phyloP scores from a whole-genome alignment of 2,329 filamentous ascomycete species.

The Xylariomycetidae sp. region DNA sequence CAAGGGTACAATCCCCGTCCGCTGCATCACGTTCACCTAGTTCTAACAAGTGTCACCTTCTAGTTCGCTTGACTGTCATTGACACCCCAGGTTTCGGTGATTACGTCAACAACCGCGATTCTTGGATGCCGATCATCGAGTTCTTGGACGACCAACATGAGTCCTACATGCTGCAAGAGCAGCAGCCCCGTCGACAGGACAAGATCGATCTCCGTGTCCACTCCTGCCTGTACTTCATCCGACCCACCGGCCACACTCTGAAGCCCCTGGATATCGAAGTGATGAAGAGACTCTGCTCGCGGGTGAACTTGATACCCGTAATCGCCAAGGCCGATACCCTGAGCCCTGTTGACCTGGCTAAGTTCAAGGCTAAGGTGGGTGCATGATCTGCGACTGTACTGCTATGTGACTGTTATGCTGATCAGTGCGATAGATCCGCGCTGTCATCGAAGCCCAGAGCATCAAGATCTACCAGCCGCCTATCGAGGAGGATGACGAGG shows the following conservation, averaged over 20 bases:
- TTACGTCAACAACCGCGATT: conserved; percentile 99
- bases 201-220: conserved; percentile 99
- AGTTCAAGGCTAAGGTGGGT: conserved; percentile 90
- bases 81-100: conserved; percentile 98
- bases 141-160: conserved; percentile 99
- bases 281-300: conserved; percentile 97
- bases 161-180: conserved; percentile 99
- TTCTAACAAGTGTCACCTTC: conserved; percentile 11
- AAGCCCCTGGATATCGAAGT: conserved; percentile 99
- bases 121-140: conserved; percentile 99
- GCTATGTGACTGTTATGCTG: neutral
- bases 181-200: conserved; percentile 94
- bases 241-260: conserved; percentile 94
- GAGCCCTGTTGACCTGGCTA: conserved; percentile 82
- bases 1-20: conserved; percentile 63
- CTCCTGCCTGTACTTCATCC: conserved; percentile 97
- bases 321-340: conserved; percentile 98
- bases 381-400: too few relatives aligned
- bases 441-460: conserved; percentile 94
- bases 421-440: conserved; percentile 63
- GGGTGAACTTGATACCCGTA: conserved; percentile 97
- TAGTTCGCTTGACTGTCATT: conserved; percentile 96
- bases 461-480: conserved; percentile 99
- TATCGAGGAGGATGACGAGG: conserved; percentile 95
- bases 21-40: neutral